These are phyloP conservation scores for Xylaria sp. DNA, from an alignment of 2,329 filamentous ascomycete species.

Conservation along the genomic window DNA sequence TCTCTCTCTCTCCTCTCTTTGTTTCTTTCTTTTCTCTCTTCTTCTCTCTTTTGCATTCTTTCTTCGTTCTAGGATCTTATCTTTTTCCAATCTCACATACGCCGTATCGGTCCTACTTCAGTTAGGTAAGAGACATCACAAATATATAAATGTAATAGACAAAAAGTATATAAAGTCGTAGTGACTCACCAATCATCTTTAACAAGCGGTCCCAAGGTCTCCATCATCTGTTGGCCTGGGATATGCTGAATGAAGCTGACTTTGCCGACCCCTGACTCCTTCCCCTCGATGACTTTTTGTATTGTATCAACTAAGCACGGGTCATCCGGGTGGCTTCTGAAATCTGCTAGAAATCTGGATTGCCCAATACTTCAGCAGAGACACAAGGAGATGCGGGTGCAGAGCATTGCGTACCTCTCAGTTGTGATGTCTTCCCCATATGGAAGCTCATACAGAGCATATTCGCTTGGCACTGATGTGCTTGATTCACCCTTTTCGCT, in stretches of 20 bases:
- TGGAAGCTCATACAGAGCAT: not conserved
- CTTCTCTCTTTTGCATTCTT: not conserved
- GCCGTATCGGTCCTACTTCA: not conserved
- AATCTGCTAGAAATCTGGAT: not conserved
- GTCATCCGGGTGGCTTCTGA: not conserved
- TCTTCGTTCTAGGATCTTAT: too few relatives aligned
- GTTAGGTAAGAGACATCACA: not conserved
- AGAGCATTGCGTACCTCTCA: not conserved
- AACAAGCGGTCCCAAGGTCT: not conserved
- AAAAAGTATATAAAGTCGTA: not conserved
- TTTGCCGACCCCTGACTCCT: not conserved
- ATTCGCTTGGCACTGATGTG: not conserved
- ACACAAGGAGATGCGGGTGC: not conserved
- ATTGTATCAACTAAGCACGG: not conserved
- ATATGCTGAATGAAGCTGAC: not conserved
- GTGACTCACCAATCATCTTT: not conserved
- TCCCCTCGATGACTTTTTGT: not conserved
- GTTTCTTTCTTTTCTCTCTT: not conserved
- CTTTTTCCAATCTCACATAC: not conserved
- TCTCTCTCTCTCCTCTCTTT: not conserved
- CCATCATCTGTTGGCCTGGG: not conserved
- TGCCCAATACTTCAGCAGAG: not conserved
- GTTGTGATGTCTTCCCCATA: not conserved
- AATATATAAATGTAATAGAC: not conserved
- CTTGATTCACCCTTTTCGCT: not conserved